Evolutionary conservation across 345 rosid genomes (phyloP).

Genomic region (Salix viminalis): DNA sequence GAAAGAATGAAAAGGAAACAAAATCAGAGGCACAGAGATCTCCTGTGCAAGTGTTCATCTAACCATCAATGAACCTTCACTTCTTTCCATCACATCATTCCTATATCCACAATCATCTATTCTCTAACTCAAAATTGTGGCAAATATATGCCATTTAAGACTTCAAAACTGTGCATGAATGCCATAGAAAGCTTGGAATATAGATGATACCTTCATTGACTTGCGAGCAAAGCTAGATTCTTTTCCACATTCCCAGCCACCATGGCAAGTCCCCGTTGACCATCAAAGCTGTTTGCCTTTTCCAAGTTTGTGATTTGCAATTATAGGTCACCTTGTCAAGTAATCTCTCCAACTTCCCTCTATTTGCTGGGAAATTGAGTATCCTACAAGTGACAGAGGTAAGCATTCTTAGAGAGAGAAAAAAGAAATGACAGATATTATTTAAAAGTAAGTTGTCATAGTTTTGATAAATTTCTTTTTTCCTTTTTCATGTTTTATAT

Average conservation of each 20-base stretch:
- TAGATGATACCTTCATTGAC: neutral
- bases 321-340: neutral
- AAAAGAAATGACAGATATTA: too few species aligned
- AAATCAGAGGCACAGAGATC: neutral
- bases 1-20: too few species aligned
- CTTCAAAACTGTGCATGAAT: neutral
- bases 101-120: neutral
- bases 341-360: neutral
- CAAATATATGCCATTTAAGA: too few species aligned
- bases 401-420: neutral
- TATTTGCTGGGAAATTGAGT: neutral
- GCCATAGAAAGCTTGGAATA: neutral
- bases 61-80: neutral
- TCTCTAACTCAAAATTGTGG: neutral
- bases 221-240: neutral
- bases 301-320: neutral
- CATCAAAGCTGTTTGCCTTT: neutral
- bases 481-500: neutral
- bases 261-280: neutral
- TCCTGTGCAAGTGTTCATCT: neutral
- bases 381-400: neutral
- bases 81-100: neutral
- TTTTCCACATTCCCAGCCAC: neutral
- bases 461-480: neutral
- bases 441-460: neutral